A percentile compares a stretch with the other conserved stretches of the same genome.
Conservation (phyloP, 176 grass and related monocot species). For the Paspalum vaginatum region DNA sequence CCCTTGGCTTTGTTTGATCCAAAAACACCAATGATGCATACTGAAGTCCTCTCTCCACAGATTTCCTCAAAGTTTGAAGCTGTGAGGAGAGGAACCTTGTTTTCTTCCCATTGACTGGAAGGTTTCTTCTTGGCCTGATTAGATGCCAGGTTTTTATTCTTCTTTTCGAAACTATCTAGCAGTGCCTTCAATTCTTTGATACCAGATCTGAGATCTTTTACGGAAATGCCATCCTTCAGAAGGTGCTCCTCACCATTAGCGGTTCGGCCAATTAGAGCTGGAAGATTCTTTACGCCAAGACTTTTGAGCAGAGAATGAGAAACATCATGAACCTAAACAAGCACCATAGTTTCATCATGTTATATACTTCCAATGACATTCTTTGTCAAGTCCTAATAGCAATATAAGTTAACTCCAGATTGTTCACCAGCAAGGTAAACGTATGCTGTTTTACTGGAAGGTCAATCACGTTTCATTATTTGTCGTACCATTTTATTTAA, state of each 20-base stretch:
- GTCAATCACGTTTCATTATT: slow-evolving; percentile 5
- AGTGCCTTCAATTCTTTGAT: slow-evolving; percentile 64
- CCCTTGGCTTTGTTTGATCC: slow-evolving; percentile 67
- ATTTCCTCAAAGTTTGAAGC: slow-evolving; percentile 62
- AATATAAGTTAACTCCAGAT: not conserved
- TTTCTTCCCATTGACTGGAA: slow-evolving; percentile 27
- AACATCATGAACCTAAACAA: slow-evolving; percentile 65
- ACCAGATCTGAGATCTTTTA: slow-evolving; percentile 82
- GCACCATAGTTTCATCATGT: slow-evolving; percentile 1
- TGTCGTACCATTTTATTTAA: not conserved
- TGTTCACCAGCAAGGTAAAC: not conserved
- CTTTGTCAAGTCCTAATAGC: not conserved
- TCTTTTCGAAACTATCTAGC: slow-evolving; percentile 82
- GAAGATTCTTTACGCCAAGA: slow-evolving; percentile 66
- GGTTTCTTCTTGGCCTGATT: slow-evolving; percentile 59
- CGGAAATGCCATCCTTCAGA: slow-evolving; percentile 76
- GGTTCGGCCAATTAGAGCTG: slow-evolving; percentile 60
- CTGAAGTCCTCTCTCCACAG: slow-evolving; percentile 64
- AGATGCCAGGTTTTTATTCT: slow-evolving; percentile 66
- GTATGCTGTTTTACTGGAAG: not conserved
- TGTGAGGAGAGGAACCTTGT: slow-evolving; percentile 62
- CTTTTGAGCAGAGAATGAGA: slow-evolving; percentile 71
- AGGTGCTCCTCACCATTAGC: slow-evolving; percentile 66
- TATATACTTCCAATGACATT: not conserved
- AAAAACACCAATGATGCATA: slow-evolving; percentile 82